Evolutionary conservation across 306 rosid genomes (phyloP), one percentile per base, ranked within the genome.

Genomic region (Cyclanthera cordifolia): DNA sequence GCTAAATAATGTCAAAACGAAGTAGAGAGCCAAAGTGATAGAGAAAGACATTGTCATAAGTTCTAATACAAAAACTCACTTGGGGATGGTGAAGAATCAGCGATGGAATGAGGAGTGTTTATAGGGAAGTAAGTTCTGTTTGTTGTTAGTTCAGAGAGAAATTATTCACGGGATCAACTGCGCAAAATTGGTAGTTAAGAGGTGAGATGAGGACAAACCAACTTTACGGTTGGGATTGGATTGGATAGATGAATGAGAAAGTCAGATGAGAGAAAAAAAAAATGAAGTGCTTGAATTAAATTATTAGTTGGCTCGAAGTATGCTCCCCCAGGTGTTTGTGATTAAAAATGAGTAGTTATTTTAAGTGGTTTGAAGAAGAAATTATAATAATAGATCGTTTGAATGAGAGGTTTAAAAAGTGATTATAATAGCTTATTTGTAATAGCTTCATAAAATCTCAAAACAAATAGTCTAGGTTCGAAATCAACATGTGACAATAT

Each of bases 81-180:
- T 41, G 5, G 51, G 51, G 41, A 39, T 39, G 69, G 11, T 61
- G 66, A 59, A 17, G 47, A 39, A 41, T 2, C 2, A 17, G 52
- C 3, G 25, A 1, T 11, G 69, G 5, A 37, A 3, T 39, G 69
- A 17, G 69, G 69, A 12, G 67, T 63, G 37, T 41, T 63, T 63
- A 63, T 63, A 39, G 32, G 5, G 48, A 37, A 61, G n/a, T 28
- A 61, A 19, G 30, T 39, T 60, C 12, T 3, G 48, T 61, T 34
- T 37, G 20, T 9, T 37, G 46, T 17, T 19, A 17, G 50, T 17
- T 4, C 0, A 61, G 72, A 71, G 64, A 63, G 41, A 78, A 55
- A 67, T 32, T 10, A 17, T 59, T 87, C 87, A 87, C 96, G 90
- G 83, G 81, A 83, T 85, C 81, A 80, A 76, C 77, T 82, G 89